These are phyloP conservation scores for Trypanosoma avium DNA, from an alignment of 208 protist genomes.

Conservation along the genomic window DNA sequence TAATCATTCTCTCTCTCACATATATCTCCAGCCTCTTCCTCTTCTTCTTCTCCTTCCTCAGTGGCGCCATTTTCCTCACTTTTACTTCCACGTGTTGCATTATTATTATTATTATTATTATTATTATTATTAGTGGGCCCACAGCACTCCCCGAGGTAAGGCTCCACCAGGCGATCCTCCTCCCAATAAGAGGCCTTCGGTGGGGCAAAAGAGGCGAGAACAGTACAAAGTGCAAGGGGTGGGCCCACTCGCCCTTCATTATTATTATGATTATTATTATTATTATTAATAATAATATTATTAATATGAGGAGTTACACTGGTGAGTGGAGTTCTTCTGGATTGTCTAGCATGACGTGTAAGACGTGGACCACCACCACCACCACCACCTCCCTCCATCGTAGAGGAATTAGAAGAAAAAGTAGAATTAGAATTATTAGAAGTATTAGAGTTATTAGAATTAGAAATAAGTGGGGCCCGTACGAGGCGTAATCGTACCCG, in stretches of 20 bases:
- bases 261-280: background rate
- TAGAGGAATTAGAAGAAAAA: too few relatives aligned
- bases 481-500: conserved; percentile 36
- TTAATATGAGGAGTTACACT: too few relatives aligned
- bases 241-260: conserved; percentile 15
- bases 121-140: background rate
- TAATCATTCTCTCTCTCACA: conserved; percentile 10
- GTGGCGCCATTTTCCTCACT: conserved; percentile 32
- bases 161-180: conserved; percentile 73
- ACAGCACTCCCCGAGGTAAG: conserved; percentile 53
- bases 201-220: conserved; percentile 63
- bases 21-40: background rate
- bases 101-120: conserved; percentile 27
- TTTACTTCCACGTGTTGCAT: too few relatives aligned
- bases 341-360: too few relatives aligned
- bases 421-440: too few relatives aligned
- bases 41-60: conserved; percentile 12
- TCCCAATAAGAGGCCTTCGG: conserved; percentile 44
- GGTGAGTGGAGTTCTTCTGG: too few relatives aligned
- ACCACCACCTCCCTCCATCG: too few relatives aligned
- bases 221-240: conserved; percentile 59
- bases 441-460: too few relatives aligned
- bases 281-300: too few relatives aligned
- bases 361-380: too few relatives aligned
- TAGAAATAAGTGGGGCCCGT: too few relatives aligned